phyloP scores from a whole-genome alignment of 1,139 yeast genomes.

The Taphrina flavorubra region DNA sequence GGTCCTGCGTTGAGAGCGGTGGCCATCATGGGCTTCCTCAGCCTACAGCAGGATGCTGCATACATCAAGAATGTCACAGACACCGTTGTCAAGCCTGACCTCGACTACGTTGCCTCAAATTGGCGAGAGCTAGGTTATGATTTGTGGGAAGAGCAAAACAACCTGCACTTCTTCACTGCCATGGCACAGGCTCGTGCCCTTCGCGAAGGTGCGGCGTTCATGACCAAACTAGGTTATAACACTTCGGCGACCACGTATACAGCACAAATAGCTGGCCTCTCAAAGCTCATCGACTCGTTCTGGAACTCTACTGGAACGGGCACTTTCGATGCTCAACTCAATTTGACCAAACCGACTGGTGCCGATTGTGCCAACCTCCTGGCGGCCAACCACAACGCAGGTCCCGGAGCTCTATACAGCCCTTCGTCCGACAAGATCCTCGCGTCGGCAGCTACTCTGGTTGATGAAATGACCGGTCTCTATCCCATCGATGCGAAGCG shows the following conservation, averaged over 20 bases:
- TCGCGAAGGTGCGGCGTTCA: conserved; percentile 61
- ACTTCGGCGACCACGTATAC: conserved; percentile 51
- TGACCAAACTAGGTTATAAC: conserved; percentile 54
- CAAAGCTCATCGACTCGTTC: conserved; percentile 51
- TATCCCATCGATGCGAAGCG: conserved; percentile 73
- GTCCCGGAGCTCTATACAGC: conserved; percentile 47
- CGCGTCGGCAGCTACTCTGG: conserved; percentile 54
- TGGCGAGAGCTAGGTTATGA: conserved; percentile 79
- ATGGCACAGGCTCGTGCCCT: conserved; percentile 75
- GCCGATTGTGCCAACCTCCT: conserved; percentile 79
- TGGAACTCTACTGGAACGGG: conserved; percentile 61
- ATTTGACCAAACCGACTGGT: conserved; percentile 61
- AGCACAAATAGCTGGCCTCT: conserved; percentile 55
- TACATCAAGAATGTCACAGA: conserved; percentile 33
- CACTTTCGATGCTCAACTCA: conserved; percentile 53
- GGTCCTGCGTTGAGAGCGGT: conserved; percentile 86
- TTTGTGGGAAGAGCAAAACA: conserved; percentile 87
- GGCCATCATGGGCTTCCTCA: conserved; percentile 62
- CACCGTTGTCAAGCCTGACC: conserved; percentile 68
- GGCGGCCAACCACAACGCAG: conserved; percentile 58
- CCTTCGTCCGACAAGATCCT: conserved; percentile 50
- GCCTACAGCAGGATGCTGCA: conserved; percentile 50
- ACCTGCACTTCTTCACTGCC: conserved; percentile 75
- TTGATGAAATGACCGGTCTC: conserved; percentile 69
- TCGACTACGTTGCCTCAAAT: conserved; percentile 64